Percentiles rank a stretch among this genome's conserved stretches.
phyloP scores from a whole-genome alignment of 1,284 basidiomycete genomes.

The Melampsora americana region DNA sequence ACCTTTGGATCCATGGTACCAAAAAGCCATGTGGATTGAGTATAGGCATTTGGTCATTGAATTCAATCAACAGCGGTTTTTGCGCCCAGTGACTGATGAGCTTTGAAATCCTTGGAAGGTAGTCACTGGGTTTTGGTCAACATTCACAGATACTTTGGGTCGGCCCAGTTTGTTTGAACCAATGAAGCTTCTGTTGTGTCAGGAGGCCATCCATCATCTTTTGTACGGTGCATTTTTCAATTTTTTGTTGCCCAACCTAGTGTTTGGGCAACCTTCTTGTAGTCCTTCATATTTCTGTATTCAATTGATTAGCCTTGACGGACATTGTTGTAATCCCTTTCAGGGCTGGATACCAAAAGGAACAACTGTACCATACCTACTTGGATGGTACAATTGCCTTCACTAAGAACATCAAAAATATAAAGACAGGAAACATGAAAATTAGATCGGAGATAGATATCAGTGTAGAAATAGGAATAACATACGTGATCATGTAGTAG shows the following conservation, averaged over 20 bases:
- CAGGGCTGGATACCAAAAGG: constrained; percentile 5
- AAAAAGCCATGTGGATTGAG: too few relatives aligned
- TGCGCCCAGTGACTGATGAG: too few relatives aligned
- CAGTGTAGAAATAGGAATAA: too few relatives aligned
- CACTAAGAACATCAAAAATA: not conserved
- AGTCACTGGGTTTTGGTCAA: not conserved
- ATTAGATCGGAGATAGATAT: too few relatives aligned
- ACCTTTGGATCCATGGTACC: too few relatives aligned
- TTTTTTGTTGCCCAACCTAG: constrained; percentile 1
- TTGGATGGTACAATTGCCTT: not conserved
- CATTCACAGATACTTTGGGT: not conserved
- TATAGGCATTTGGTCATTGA: too few relatives aligned
- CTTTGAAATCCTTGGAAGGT: not conserved
- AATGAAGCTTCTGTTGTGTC: constrained; percentile 2
- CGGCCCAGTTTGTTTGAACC: not conserved
- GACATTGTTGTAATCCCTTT: constrained; percentile 2
- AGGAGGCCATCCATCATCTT: not conserved
- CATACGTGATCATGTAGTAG: too few relatives aligned
- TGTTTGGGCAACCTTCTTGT: not conserved
- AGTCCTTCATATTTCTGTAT: not conserved
- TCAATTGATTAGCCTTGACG: constrained; percentile 5
- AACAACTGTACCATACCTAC: not conserved
- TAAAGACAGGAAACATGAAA: too few relatives aligned
- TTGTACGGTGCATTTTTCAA: not conserved
- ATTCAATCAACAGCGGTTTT: too few relatives aligned